These are phyloP conservation scores for Oldenlandia corymbosa DNA, from an alignment of 257 asterid genomes.

Conservation along the genomic window DNA sequence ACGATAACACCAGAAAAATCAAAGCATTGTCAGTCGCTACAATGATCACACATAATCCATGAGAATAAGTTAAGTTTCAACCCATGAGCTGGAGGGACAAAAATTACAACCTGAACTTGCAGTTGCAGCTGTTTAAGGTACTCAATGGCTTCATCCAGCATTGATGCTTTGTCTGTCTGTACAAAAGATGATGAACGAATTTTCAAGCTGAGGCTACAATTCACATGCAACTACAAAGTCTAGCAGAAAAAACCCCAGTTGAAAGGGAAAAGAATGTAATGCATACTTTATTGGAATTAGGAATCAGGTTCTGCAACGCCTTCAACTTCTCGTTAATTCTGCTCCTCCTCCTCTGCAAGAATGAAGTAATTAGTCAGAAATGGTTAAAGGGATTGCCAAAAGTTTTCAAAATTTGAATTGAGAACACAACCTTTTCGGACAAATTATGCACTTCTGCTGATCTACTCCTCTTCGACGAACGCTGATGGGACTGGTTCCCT, in stretches of 20 bases:
- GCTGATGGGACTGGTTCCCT: conserved; percentile 36
- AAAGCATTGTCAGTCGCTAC: no score
- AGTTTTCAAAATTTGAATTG: conserved; percentile 1
- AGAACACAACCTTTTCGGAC: conserved; percentile 75
- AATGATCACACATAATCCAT: not conserved
- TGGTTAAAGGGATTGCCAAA: conserved; percentile 1
- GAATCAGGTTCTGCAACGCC: conserved; percentile 87
- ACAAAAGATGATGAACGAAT: conserved; percentile 21
- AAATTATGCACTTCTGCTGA: conserved; percentile 91
- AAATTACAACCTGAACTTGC: conserved; percentile 80
- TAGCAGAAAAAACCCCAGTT: not conserved
- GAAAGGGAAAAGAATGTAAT: not conserved
- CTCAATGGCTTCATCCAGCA: conserved; percentile 97
- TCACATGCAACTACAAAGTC: not conserved
- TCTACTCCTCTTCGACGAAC: conserved; percentile 84
- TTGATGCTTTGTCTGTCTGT: conserved; percentile 95
- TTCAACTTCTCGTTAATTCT: conserved; percentile 89
- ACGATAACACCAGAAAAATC: no score
- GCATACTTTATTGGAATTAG: conserved; percentile 78
- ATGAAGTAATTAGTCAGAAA: conserved; percentile 18
- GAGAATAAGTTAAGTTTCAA: not conserved
- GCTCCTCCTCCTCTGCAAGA: conserved; percentile 91
- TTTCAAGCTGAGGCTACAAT: not conserved
- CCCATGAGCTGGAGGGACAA: not conserved
- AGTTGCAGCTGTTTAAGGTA: conserved; percentile 94